A percentile compares a stretch with the other conserved stretches of the same genome.
phyloP scores from a whole-genome alignment of 2,329 filamentous ascomycete species.

The Dothiorella sarmentorum region DNA sequence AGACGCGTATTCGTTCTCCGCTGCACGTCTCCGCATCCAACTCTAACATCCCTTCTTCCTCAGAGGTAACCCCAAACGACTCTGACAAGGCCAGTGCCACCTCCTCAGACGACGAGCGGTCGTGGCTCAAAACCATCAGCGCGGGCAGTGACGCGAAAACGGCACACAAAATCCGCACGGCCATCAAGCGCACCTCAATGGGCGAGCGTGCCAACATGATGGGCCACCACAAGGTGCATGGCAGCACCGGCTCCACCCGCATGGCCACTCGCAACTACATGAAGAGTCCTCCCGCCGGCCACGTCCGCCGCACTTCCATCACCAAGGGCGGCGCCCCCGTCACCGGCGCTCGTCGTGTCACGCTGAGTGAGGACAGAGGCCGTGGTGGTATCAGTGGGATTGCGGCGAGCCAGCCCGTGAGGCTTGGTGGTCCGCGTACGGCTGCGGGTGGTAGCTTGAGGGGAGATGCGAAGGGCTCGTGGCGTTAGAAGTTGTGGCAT shows the following conservation, averaged over 20 bases:
- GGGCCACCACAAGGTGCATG: conserved; percentile 43
- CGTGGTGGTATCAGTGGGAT: conserved; percentile 26
- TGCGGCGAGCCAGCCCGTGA: conserved; percentile 29
- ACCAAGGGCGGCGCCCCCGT: conserved; percentile 54
- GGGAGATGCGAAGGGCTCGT: conserved; percentile 18
- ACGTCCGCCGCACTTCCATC: conserved; percentile 61
- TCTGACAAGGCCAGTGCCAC: conserved; percentile 34
- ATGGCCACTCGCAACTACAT: conserved; percentile 65
- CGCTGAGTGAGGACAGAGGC: conserved; percentile 30
- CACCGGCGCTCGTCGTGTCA: conserved; percentile 36
- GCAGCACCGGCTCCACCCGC: conserved; percentile 61
- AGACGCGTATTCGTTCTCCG: conserved; percentile 46
- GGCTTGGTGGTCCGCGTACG: conserved; percentile 22
- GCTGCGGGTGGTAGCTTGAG: conserved; percentile 15
- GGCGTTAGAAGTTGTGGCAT: conserved; percentile 7
- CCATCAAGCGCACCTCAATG: conserved; percentile 58
- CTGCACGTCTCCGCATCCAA: conserved; percentile 55
- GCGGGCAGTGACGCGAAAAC: conserved; percentile 42
- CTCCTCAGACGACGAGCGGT: conserved; percentile 48
- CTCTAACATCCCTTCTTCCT: conserved; percentile 21
- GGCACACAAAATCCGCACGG: conserved; percentile 53
- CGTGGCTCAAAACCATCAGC: conserved; percentile 37
- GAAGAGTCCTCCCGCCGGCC: conserved; percentile 53
- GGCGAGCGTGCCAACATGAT: conserved; percentile 43
- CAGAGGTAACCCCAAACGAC: conserved; percentile 29